These are phyloP conservation scores for Blastocladiella britannica DNA, from an alignment of 192 early-diverging fungal genomes.

Conservation along the genomic window DNA sequence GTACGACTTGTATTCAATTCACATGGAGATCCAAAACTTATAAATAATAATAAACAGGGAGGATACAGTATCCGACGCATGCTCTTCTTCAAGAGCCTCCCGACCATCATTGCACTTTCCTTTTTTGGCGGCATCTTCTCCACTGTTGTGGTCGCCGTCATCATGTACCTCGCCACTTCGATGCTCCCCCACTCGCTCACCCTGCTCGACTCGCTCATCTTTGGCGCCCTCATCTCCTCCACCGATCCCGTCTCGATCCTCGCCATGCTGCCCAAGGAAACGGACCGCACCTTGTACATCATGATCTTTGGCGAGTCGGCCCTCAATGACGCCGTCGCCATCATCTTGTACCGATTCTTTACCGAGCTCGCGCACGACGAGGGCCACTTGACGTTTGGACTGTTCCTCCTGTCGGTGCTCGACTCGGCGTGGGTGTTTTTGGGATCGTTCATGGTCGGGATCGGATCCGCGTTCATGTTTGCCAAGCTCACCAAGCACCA, in stretches of 20 bases:
- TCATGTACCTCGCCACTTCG: constrained; percentile 34
- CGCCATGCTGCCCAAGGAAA: constrained; percentile 26
- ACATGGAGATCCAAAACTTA: too few relatives aligned
- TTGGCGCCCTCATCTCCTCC: constrained; percentile 34
- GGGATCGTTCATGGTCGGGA: constrained; percentile 23
- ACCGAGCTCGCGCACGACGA: constrained; percentile 24
- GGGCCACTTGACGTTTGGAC: constrained; percentile 17
- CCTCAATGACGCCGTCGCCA: constrained; percentile 36
- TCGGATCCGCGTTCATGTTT: constrained; percentile 20
- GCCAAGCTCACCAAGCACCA: constrained; percentile 39
- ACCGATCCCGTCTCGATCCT: constrained; percentile 41
- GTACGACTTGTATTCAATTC: constrained; percentile 2
- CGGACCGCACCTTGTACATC: constrained; percentile 34
- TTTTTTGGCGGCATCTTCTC: constrained; percentile 33
- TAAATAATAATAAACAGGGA: too few relatives aligned
- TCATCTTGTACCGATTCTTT: constrained; percentile 42
- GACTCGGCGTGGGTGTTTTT: constrained; percentile 28
- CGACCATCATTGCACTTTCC: constrained; percentile 26
- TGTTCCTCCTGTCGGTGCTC: constrained; percentile 24
- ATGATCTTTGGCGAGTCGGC: constrained; percentile 42
- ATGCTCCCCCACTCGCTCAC: constrained; percentile 19
- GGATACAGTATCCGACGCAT: constrained; percentile 28
- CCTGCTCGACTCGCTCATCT: constrained; percentile 31
- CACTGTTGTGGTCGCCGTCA: constrained; percentile 26
- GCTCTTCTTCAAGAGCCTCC: constrained; percentile 29